phyloP scores from a whole-genome alignment of 73 alveolate species.

The Loxodes magnus region DNA sequence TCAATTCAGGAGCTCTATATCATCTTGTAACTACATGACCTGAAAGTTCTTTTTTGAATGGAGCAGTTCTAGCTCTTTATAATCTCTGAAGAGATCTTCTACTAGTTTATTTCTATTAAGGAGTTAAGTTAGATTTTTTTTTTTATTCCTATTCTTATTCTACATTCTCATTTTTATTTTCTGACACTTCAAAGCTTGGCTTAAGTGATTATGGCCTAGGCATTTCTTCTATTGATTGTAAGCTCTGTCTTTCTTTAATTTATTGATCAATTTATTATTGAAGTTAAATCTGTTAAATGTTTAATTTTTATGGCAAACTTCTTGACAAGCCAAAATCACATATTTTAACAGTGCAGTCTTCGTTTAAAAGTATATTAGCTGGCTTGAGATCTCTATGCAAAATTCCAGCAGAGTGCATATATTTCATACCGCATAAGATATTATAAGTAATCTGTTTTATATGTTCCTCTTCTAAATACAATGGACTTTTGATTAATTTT shows the following conservation, averaged over 20 bases:
- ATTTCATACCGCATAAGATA: constrained; percentile 67
- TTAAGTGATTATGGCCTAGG: no score
- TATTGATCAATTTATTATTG: no score
- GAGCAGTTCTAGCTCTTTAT: neutral
- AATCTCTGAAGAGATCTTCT: neutral
- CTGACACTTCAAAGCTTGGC: no score
- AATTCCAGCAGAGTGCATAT: constrained; percentile 74
- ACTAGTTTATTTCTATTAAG: neutral
- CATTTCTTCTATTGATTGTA: no score
- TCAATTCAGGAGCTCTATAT: constrained; percentile 96
- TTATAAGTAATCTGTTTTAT: constrained; percentile 66
- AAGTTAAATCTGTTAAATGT: no score
- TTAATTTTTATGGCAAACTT: no score
- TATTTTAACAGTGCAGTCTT: constrained; percentile 69
- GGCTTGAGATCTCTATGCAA: constrained; percentile 91
- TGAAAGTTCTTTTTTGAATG: constrained; percentile 61
- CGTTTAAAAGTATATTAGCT: constrained; percentile 79
- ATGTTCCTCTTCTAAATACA: constrained; percentile 50
- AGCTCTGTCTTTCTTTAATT: no score
- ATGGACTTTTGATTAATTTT: constrained; percentile 57
- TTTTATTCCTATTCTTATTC: neutral
- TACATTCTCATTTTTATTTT: neutral
- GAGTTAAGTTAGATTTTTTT: neutral
- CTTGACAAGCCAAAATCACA: constrained; percentile 93
- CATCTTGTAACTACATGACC: constrained; percentile 97